Base-by-base conservation (phyloP, 805 yeast species). In the Yarrowia yakushimensis region DNA sequence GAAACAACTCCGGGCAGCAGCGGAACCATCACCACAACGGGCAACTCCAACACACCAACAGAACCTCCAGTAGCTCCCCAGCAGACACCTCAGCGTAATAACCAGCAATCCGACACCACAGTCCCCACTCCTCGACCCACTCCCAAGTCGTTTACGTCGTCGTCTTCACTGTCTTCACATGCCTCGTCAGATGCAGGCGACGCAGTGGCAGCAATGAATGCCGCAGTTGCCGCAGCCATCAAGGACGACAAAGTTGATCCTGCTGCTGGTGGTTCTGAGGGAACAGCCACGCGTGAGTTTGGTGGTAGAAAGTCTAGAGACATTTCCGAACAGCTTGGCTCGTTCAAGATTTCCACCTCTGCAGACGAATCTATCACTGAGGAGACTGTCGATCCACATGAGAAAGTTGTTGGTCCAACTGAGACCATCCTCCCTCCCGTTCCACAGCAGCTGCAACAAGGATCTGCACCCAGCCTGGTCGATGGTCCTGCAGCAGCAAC, bases 151-250 rank as follows among this genome's bases (percentile, higher is more conserved):
- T 48, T 31, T 12, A 22, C 55, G 11, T 48, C 55, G 20, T 31
- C 55, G 27, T 48, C 55, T 1, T 48, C 55, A 6, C 28, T 48
- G 13, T 48, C 55, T n/a, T 48, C 55, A 7, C 36, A 30, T 5
- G 28, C 52, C 2, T 48, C 52, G 17, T 45, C 55, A 10, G 55
- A 48, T 15, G 39, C 39, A 20, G 55, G 55, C 15, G 55, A 48
- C 28, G 39, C 37, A 1, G 30, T 48, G 30, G 55, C 55, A 31
- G 55, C 55, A 15, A 48, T 48, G 55, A 48, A 48, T 15, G 55
- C 55, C 2, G 55, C 55, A 27, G 55, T 48, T 13, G 55, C 55
- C 9, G 55, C 55, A 12, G 55, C 55, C 2, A 48, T 48, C 55
- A 48, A 33, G 20, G 39, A 31, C 39, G 55, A 48, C 10, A 39